Evolutionary conservation across 2,329 filamentous ascomycete genomes (phyloP), one percentile per base, ranked within the genome.

Genomic region (Aspergillus piperis): DNA sequence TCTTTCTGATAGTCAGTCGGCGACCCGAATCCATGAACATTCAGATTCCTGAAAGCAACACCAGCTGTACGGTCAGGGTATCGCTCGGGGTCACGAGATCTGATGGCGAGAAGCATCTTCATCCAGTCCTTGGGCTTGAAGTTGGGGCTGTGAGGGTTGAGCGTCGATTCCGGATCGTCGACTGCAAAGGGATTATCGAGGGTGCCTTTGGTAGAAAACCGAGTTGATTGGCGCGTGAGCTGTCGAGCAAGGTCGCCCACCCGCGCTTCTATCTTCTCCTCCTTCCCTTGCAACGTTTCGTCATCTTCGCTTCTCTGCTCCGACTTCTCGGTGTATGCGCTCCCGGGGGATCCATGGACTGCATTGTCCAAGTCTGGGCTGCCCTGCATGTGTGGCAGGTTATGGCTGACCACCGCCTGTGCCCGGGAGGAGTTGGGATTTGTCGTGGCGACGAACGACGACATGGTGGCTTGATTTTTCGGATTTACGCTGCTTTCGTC

Each of bases 1-100:
- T 86, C 90, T 59, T 86, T 80, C 68, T 92, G 89, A 0, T 90
- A 77, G 64, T 90, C 86, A 15, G 91, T 72, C 0, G 87, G 86
- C 1, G 83, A 81, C 0, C 88, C 88, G 0, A 86, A 86, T 0
- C 89, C 89, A 25, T 81, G 86, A 0, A 91, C 86, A 58, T 82
- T 83, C 17, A 91, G 79, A 54, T 88, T 80, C 62, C 83, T 85
- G 77, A 86, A 90, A 0, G 83, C 81, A 11, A 90, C 78, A 11
- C 87, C 87, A 0, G 86, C 86, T 84, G 65, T 62, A 19, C 60
- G 57, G 32, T 63, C 58, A 25, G 61, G 61, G 21, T 63, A 63
- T 11, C 21, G 53, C 42, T 68, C 66, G 2, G 66, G 66, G 15
- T 68, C 58, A 8, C 62, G 64, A 13, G 67, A 68, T 5, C 60